These are phyloP conservation scores for Luffa aegyptiaca DNA, from an alignment of 306 rosid genomes.

Conservation along the genomic window DNA sequence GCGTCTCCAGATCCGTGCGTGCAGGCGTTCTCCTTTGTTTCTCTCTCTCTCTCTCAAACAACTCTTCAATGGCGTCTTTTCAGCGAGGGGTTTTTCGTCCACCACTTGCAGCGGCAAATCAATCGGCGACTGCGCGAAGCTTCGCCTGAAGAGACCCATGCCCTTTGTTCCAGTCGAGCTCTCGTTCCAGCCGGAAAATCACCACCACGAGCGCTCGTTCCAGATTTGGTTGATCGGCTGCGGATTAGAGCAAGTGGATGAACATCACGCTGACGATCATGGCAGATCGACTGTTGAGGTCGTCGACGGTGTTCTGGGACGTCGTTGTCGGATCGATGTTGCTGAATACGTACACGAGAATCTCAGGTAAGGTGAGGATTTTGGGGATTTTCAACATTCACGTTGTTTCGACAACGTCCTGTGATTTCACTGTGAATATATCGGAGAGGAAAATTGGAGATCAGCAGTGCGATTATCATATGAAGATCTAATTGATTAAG, in stretches of 20 bases:
- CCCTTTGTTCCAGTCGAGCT: too few relatives aligned
- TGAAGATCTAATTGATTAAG: constrained; percentile 20
- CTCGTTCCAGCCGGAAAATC: too few relatives aligned
- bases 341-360: constrained; percentile 19
- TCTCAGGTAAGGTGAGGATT: constrained; percentile 30
- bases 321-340: constrained; percentile 24
- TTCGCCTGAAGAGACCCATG: too few relatives aligned
- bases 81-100: too few relatives aligned
- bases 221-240: background rate
- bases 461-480: constrained; percentile 26
- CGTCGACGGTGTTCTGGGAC: constrained; percentile 22
- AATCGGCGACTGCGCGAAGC: too few relatives aligned
- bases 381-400: constrained; percentile 35
- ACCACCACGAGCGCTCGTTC: too few relatives aligned
- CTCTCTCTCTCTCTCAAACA: too few relatives aligned
- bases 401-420: constrained; percentile 26
- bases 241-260: constrained; percentile 22
- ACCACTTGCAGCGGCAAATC: too few relatives aligned
- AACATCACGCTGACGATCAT: constrained; percentile 35
- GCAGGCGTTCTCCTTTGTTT: too few relatives aligned
- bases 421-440: constrained; percentile 33
- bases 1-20: too few relatives aligned
- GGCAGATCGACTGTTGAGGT: constrained; percentile 41
- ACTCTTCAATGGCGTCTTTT: too few relatives aligned
- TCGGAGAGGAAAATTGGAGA: constrained; percentile 8